Evolutionary conservation across 1,284 basidiomycete genomes (phyloP), one percentile per base, ranked within the genome.

Genomic region (Sparassis latifolia): DNA sequence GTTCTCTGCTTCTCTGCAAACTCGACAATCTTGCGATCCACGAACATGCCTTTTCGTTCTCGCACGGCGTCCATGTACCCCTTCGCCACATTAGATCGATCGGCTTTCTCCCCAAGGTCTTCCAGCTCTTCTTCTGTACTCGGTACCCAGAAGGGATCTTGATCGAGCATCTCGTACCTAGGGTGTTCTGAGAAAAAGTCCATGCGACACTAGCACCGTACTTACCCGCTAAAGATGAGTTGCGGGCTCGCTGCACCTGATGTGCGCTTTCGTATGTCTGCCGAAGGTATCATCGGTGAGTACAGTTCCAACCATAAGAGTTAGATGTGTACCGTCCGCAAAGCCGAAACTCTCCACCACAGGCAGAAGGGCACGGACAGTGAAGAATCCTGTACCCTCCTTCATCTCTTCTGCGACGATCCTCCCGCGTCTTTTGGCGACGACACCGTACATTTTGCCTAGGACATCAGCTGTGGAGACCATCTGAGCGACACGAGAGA

Each of bases 341-440:
- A 99, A 98, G 0, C 97, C 96, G 65, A 99, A 99, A 68, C 87
- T 91, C 68, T 99, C 96, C 10, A 97, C 91, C 2, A 99, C 94
- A 2, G 97, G 96, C n/a, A 99, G 69, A 54, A 95, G 73, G 0
- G 95, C 89, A 5, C 86, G 82, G 33, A 99, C 86, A 4, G 87
- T 94, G 71, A 99, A 98, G 70, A 97, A 97, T 0, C 87, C 80
- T 0, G 95, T 98, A 0, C 97, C 95, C 65, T 99, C 95, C 66
- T 96, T 97, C 92, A 99, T 97, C 69, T 99, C 97, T 66, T 99
- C 97, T 5, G 91, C 88, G 5, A 96, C 82, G 57, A 99, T 96
- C 48, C 89, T 79, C 1, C 97, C 97, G 49, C 93, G 79, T 52
- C 97, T 81, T 63, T 86, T 85, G 0, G 95, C 86, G 1, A 99